Evolutionary conservation across 495 filamentous ascomycete species (phyloP).

Genomic region (Bryoglossum gracile): DNA sequence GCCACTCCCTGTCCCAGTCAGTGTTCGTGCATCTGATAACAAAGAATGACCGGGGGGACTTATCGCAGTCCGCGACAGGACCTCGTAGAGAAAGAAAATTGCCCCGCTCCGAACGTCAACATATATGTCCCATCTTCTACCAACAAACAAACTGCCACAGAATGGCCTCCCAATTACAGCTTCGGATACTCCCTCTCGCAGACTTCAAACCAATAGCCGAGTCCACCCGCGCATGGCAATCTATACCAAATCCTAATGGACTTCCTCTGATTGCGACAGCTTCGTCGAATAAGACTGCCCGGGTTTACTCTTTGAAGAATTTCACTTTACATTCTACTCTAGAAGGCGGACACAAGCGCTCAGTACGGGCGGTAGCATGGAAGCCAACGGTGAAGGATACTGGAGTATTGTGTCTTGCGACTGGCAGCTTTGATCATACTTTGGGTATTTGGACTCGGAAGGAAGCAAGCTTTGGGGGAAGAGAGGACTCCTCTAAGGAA

Average conservation of each 20-base stretch:
- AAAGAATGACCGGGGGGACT: too few relatives aligned
- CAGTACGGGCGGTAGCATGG: constrained; percentile 75
- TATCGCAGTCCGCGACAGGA: too few relatives aligned
- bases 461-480: constrained; percentile 31
- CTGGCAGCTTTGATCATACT: constrained; percentile 83
- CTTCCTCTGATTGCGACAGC: constrained; percentile 85
- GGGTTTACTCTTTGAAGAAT: constrained; percentile 76
- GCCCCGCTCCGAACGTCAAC: too few relatives aligned
- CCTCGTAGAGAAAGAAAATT: too few relatives aligned
- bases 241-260: constrained; percentile 68
- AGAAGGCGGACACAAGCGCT: constrained; percentile 82
- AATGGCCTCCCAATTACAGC: background rate
- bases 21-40: too few relatives aligned
- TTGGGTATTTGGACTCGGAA: constrained; percentile 79
- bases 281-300: constrained; percentile 76
- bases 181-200: constrained; percentile 12
- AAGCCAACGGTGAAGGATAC: constrained; percentile 52
- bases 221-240: constrained; percentile 79
- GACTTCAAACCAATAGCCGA: constrained; percentile 59
- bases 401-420: constrained; percentile 71
- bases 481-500: constrained; percentile 13
- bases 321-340: constrained; percentile 72
- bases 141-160: too few relatives aligned
- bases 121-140: too few relatives aligned
- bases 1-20: too few relatives aligned